Conservation (phyloP, 106 monocot species). For the Dactylorhiza incarnata region DNA sequence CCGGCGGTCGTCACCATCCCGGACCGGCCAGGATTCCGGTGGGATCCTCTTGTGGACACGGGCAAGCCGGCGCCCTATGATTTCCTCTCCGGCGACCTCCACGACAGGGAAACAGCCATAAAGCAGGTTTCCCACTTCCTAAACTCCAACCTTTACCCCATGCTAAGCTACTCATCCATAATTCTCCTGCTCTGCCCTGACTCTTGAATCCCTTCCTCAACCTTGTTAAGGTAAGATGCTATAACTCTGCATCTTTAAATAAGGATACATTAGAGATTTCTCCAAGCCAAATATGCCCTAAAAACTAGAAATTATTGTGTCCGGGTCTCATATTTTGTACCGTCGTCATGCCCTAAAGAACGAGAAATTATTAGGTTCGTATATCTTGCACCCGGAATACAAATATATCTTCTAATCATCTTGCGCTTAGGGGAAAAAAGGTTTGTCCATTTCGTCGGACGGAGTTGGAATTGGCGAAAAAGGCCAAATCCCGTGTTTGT, state of each 20-base stretch:
- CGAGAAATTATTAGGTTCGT: too few species aligned
- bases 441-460: too few species aligned
- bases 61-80: slow-evolving; percentile 68
- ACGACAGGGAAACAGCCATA: slow-evolving; percentile 19
- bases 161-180: slow-evolving; percentile 86
- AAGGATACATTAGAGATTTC: too few species aligned
- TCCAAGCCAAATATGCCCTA: neutral
- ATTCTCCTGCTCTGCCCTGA: slow-evolving; percentile 51
- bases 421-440: too few species aligned
- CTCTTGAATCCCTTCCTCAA: neutral
- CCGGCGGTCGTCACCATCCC: slow-evolving; percentile 50
- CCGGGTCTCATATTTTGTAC: too few species aligned
- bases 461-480: too few species aligned
- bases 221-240: too few species aligned
- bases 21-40: slow-evolving; percentile 56
- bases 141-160: slow-evolving; percentile 69
- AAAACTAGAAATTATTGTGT: neutral
- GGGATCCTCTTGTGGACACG: slow-evolving; percentile 86
- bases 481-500: too few species aligned
- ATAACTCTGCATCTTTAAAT: too few species aligned
- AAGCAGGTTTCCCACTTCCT: slow-evolving; percentile 50
- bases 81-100: slow-evolving; percentile 63
- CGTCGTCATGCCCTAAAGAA: too few species aligned
- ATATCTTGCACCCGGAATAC: too few species aligned
- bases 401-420: too few species aligned